Evolutionary conservation across 2,329 filamentous ascomycete species (phyloP).

Genomic region (Nigrospora osmanthi): DNA sequence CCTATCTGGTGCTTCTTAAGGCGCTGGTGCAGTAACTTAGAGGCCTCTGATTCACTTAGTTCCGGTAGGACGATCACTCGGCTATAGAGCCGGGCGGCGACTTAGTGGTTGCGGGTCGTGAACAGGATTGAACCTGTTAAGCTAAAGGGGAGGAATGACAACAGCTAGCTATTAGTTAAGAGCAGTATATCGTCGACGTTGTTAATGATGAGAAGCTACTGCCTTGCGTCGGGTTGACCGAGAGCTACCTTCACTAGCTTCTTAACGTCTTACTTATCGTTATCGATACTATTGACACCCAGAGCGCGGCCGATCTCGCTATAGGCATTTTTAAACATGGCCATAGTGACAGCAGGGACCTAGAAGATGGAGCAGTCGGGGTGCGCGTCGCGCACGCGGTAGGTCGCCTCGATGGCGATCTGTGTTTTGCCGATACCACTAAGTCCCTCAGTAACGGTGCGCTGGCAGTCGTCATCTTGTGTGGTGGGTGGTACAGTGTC

Average conservation of each 20-base stretch:
- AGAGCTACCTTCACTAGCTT: not conserved
- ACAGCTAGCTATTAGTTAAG: not conserved
- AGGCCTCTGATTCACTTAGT: not conserved
- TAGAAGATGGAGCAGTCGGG: conserved; percentile 31
- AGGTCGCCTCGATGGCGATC: conserved; percentile 26
- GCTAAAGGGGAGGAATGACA: not conserved
- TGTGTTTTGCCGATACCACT: conserved; percentile 28
- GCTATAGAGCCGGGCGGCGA: not conserved
- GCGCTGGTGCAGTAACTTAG: not conserved
- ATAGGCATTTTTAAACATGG: conserved; percentile 21
- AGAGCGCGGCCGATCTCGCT: not conserved
- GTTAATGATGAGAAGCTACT: too few species aligned
- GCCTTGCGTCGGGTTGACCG: not conserved
- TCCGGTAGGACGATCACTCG: not conserved
- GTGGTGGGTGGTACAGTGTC: not conserved
- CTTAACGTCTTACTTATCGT: not conserved
- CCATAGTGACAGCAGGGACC: conserved; percentile 21
- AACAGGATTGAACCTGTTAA: not conserved
- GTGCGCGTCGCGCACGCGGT: conserved; percentile 12
- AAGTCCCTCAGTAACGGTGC: conserved; percentile 19
- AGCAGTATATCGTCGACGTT: not conserved
- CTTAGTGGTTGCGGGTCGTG: not conserved
- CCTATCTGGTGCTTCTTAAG: not conserved
- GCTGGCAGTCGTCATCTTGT: conserved; percentile 13
- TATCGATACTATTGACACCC: not conserved